A percentile compares a stretch with the other conserved stretches of the same genome.
phyloP scores from a whole-genome alignment of 441 rosid species.

The Pelargonium citronellum region DNA sequence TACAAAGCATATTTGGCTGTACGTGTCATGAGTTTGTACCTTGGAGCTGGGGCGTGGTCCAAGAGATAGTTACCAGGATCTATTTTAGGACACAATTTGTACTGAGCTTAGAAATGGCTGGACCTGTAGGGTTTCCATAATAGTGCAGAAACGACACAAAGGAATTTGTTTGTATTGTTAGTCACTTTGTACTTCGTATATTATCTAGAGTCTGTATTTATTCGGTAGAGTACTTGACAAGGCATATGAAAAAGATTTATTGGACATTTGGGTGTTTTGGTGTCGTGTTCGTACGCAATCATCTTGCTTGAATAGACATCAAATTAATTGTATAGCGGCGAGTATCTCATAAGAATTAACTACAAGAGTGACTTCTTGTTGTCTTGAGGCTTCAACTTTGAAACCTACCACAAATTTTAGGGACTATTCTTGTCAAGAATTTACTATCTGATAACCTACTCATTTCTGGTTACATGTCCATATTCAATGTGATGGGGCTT shows the following conservation, averaged over 20 bases:
- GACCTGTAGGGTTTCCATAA: constrained; percentile 12
- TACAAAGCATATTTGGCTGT: not conserved
- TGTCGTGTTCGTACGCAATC: not conserved
- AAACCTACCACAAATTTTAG: not conserved
- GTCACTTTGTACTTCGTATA: not conserved
- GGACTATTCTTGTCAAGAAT: not conserved
- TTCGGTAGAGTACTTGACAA: not conserved
- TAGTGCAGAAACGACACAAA: not conserved
- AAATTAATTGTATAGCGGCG: not conserved
- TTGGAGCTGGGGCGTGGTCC: not conserved
- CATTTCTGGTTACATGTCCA: not conserved
- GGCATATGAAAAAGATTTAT: not conserved
- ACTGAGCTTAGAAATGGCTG: constrained; percentile 1
- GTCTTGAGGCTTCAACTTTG: not conserved
- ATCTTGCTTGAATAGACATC: not conserved
- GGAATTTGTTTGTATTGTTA: not conserved
- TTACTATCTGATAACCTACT: not conserved
- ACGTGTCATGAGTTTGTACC: not conserved
- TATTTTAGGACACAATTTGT: not conserved
- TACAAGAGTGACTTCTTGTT: not conserved
- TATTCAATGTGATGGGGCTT: not conserved
- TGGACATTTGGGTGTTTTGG: not conserved
- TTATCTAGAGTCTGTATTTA: not conserved
- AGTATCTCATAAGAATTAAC: not conserved
- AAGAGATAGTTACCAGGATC: constrained; percentile 2